Percentiles rank a stretch among this genome's conserved stretches.
Evolutionary conservation across 495 filamentous ascomycete genomes (phyloP).

Genomic region (Chaetomium fimeti): DNA sequence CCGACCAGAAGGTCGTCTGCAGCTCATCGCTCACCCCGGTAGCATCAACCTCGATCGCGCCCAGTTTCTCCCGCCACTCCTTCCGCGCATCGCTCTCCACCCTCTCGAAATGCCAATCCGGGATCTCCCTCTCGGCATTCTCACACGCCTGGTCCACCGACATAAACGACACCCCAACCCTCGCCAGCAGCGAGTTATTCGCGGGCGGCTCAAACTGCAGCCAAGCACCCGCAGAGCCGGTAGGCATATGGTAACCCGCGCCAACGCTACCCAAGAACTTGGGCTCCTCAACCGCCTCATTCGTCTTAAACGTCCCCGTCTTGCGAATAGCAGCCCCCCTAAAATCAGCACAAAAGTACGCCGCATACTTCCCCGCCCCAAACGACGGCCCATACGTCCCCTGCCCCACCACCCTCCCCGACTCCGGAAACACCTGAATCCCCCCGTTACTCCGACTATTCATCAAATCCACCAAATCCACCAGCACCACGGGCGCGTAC

Average conservation of each 20-base stretch:
- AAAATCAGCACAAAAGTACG: slow-evolving; percentile 68
- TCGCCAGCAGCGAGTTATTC: slow-evolving; percentile 49
- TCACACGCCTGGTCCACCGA: slow-evolving; percentile 59
- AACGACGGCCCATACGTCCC: slow-evolving; percentile 67
- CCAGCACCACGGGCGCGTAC: slow-evolving; percentile 58
- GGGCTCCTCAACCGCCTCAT: slow-evolving; percentile 44
- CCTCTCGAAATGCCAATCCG: slow-evolving; percentile 59
- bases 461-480: slow-evolving; percentile 65
- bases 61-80: slow-evolving; percentile 62
- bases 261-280: slow-evolving; percentile 47
- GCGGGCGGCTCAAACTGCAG: slow-evolving; percentile 53
- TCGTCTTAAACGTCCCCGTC: slow-evolving; percentile 53
- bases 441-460: slow-evolving; percentile 58
- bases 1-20: slow-evolving; percentile 66
- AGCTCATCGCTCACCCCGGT: slow-evolving; percentile 55
- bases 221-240: slow-evolving; percentile 62
- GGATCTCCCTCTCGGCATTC: slow-evolving; percentile 63
- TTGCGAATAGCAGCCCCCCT: slow-evolving; percentile 59
- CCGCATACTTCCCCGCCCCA: slow-evolving; percentile 59
- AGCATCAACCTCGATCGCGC: slow-evolving; percentile 54
- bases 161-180: slow-evolving; percentile 68
- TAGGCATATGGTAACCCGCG: slow-evolving; percentile 45
- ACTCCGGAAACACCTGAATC: slow-evolving; percentile 50
- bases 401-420: slow-evolving; percentile 61
- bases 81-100: slow-evolving; percentile 51